Base-by-base conservation (phyloP, 1,284 basidiomycete species). In the Phaffia rhodozyma region DNA sequence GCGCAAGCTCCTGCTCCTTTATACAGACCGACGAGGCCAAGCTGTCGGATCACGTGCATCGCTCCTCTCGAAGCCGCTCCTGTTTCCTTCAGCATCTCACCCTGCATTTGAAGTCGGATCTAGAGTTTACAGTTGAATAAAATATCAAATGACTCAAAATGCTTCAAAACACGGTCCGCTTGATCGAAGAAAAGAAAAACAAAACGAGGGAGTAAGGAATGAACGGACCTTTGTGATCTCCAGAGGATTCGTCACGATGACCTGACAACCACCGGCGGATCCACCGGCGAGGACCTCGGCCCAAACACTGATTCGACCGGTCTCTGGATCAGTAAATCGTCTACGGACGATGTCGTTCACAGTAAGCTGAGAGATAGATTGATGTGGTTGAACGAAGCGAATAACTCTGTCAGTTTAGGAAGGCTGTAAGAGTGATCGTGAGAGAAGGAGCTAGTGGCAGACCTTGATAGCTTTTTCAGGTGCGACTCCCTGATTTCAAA, bases 401-500 rank as follows among this genome's bases (percentile, higher is more conserved):
- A 21, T 29, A 25, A 11, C 13, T 27, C 3, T 3, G n/a, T 58
- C 57, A 56, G 23, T 29, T 21, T 23, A 21, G n/a, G 21, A 56
- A 53, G n/a, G 6, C 38, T 3, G 6, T 55, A 53, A 29, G n/a
- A 5, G 16, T 25, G 38, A 6, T 43, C 13, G 13, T 11, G 16
- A 20, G 13, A 5, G 47, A 25, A 25, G 6, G 3, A 47, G 4
- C 50, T 55, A n/a, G 18, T 7, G 21, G 47, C 61, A 9, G 25
- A 79, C 74, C 73, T 98, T 96, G 78, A 96, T 94, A 16, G 91
- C 91, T 78, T 96, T 99, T 76, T 99, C 94, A 18, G 94, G 94
- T 18, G 94, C 96, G 52, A 99, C 94, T 72, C 94, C 94, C 89
- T 91, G 13, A 21, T 5, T 29, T 16, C 9, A 34, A 52, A 51